Percentiles rank a stretch among this genome's conserved stretches.
These are phyloP conservation scores for Calonectria pauciramosa DNA, from an alignment of 2,329 filamentous ascomycete species.

Conservation along the genomic window DNA sequence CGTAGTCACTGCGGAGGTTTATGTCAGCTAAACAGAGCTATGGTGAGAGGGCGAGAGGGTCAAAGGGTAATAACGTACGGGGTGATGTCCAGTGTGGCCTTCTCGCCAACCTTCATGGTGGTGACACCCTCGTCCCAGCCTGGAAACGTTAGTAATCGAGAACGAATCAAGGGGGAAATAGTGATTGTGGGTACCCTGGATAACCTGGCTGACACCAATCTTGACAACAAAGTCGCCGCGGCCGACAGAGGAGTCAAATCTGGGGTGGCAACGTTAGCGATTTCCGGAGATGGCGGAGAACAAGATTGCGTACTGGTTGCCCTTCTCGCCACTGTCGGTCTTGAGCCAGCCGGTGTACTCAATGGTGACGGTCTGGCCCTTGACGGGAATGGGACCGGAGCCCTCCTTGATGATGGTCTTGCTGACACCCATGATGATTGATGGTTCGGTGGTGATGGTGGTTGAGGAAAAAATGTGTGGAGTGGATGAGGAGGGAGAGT, in stretches of 20 bases:
- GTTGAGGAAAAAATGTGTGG: constrained; percentile 29
- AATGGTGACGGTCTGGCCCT: constrained; percentile 83
- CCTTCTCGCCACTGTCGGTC: constrained; percentile 73
- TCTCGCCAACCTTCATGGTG: constrained; percentile 92
- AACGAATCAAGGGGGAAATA: constrained; percentile 7
- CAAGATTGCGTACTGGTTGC: constrained; percentile 73
- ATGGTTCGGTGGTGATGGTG: constrained; percentile 29
- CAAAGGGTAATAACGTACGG: constrained; percentile 43
- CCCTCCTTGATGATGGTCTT: constrained; percentile 77
- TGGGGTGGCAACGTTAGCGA: constrained; percentile 53
- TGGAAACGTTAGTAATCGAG: constrained; percentile 48
- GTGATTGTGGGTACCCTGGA: constrained; percentile 74
- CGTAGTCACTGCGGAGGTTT: constrained; percentile 67
- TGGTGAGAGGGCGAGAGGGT: neutral
- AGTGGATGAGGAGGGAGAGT: constrained; percentile 22
- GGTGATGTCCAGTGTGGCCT: constrained; percentile 85
- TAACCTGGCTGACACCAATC: constrained; percentile 89
- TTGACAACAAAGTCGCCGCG: constrained; percentile 80
- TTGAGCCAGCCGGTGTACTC: constrained; percentile 93
- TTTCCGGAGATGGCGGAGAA: neutral
- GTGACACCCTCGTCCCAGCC: constrained; percentile 89
- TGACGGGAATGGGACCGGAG: constrained; percentile 70
- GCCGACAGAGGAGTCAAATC: constrained; percentile 90
- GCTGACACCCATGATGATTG: constrained; percentile 76
- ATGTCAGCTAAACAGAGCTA: constrained; percentile 32